Conservation (phyloP, 352 stramenopile species). For the Blastocystis sp. region DNA sequence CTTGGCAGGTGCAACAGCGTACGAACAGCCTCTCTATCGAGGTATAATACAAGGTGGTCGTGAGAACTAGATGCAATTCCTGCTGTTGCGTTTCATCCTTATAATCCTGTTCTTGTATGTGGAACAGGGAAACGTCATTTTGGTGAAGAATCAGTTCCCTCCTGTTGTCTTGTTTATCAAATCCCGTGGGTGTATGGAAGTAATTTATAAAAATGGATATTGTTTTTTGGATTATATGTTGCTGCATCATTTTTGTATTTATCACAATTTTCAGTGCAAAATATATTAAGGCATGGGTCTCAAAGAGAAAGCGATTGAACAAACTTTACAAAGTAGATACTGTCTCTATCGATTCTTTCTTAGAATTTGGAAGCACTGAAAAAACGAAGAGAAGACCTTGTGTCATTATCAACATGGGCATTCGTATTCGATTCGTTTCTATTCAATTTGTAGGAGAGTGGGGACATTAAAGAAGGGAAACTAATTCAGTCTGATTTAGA, state of each 20-base stretch:
- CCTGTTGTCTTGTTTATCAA: slow-evolving; percentile 42
- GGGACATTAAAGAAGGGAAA: neutral
- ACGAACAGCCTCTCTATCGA: neutral
- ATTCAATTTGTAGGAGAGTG: neutral
- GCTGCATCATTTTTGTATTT: neutral
- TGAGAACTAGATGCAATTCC: neutral
- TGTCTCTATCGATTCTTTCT: neutral
- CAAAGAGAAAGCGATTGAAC: neutral
- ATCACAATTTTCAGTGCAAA: neutral
- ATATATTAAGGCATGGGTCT: slow-evolving; percentile 47
- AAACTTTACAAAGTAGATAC: neutral
- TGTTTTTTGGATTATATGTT: neutral
- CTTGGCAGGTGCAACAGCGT: neutral
- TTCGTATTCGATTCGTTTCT: neutral
- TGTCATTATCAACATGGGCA: slow-evolving; percentile 29
- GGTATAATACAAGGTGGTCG: neutral
- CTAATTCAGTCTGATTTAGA: slow-evolving; percentile 24
- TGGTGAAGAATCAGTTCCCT: neutral
- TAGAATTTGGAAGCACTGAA: neutral
- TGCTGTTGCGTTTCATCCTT: neutral
- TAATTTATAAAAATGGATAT: neutral
- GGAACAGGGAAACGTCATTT: slow-evolving; percentile 14
- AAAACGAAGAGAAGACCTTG: slow-evolving; percentile 47
- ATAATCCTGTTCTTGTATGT: slow-evolving; percentile 15
- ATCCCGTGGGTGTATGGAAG: neutral